A percentile compares a stretch with the other conserved stretches of the same genome.
phyloP scores from a whole-genome alignment of 305 asterid genomes.

The Striga hermonthica region DNA sequence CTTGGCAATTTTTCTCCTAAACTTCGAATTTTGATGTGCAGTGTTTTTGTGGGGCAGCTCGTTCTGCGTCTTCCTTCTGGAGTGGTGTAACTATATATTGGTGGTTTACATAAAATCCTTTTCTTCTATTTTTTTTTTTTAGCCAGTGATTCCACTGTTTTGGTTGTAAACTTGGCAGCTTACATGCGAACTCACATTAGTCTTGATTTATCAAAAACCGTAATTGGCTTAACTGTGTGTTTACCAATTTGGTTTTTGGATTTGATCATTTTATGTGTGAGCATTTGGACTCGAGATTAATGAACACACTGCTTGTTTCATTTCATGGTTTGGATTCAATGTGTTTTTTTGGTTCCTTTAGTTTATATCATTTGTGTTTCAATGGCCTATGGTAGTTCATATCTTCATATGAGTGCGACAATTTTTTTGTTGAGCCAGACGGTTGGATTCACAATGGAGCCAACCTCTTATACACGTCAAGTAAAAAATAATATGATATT shows the following conservation, averaged over 20 bases:
- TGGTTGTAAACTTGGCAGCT: conserved; percentile 23
- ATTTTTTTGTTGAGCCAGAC: too few species aligned
- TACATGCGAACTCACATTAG: conserved; percentile 19
- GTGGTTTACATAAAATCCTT: conserved; percentile 16
- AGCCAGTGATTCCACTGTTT: conserved; percentile 10
- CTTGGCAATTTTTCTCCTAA: neutral
- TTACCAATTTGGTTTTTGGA: conserved; percentile 30
- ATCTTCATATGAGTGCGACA: too few species aligned
- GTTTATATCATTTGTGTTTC: too few species aligned
- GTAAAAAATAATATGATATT: too few species aligned
- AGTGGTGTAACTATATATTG: conserved; percentile 37
- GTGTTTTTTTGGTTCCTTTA: too few species aligned
- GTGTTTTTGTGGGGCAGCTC: conserved; percentile 58
- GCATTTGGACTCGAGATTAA: neutral
- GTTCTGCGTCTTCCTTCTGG: conserved; percentile 58
- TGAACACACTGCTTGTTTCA: neutral
- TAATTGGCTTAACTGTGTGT: conserved; percentile 8
- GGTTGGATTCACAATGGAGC: too few species aligned
- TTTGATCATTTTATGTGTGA: conserved; percentile 16
- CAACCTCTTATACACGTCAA: too few species aligned
- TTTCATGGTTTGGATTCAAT: neutral
- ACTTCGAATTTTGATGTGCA: conserved; percentile 32
- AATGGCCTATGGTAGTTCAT: too few species aligned
- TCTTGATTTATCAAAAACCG: conserved; percentile 24
- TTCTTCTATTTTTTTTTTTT: conserved; percentile 26